Conservation (phyloP, 1,284 basidiomycete species). For the Cutaneotrichosporon sp. region DNA sequence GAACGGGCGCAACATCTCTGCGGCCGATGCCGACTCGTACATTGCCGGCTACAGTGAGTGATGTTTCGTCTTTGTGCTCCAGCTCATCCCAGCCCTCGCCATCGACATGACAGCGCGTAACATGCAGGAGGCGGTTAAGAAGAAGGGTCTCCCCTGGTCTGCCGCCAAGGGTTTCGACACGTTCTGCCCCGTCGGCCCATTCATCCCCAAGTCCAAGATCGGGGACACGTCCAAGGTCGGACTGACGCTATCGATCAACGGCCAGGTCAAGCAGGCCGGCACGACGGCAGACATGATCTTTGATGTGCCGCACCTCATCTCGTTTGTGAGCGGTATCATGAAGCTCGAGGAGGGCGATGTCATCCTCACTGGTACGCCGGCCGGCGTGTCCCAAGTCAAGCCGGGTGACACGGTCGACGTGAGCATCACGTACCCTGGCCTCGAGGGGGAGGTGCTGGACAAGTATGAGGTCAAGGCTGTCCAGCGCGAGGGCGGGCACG, state of each 20-base stretch:
- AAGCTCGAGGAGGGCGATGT: constrained; percentile 91
- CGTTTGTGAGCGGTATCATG: constrained; percentile 94
- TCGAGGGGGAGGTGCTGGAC: constrained; percentile 61
- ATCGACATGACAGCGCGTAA: constrained; percentile 96
- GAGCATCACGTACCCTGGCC: constrained; percentile 61
- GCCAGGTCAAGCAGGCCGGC: constrained; percentile 76
- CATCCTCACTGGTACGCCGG: constrained; percentile 80
- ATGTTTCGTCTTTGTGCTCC: no score
- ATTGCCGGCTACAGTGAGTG: constrained; percentile 84
- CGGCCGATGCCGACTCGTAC: constrained; percentile 68
- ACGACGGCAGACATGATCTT: constrained; percentile 90
- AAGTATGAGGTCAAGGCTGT: constrained; percentile 67
- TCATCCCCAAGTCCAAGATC: constrained; percentile 74
- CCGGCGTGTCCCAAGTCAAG: constrained; percentile 77
- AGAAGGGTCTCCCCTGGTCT: constrained; percentile 90
- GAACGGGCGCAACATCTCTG: constrained; percentile 74
- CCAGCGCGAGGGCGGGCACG: constrained; percentile 69
- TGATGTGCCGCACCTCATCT: constrained; percentile 81
- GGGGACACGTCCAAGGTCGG: constrained; percentile 71
- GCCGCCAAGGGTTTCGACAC: constrained; percentile 89
- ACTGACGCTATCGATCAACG: constrained; percentile 67
- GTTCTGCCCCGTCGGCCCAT: constrained; percentile 76
- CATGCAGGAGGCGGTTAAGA: constrained; percentile 89
- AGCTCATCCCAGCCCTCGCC: constrained; percentile 66
- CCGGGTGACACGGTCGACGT: constrained; percentile 80